Conservation (phyloP, 78 protist genomes). For the Dictyostelium purpureum region DNA sequence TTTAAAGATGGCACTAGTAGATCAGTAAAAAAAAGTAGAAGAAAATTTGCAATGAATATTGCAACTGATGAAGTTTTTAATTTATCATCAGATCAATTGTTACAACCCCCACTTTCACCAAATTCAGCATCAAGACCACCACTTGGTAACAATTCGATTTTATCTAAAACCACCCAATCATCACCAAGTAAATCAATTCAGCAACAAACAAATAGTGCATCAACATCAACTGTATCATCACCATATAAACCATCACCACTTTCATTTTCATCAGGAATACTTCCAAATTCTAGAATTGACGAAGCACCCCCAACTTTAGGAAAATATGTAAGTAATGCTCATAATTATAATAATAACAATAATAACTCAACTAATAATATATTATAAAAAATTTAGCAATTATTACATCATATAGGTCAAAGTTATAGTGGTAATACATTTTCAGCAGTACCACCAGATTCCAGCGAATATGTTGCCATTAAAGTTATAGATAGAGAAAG, state of each 20-base stretch:
- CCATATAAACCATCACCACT: conserved; percentile 21
- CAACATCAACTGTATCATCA: neutral
- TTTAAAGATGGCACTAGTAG: conserved; percentile 12
- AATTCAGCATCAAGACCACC: neutral
- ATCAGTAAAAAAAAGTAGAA: conserved; percentile 30
- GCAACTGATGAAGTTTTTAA: neutral
- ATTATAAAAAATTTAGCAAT: conserved; percentile 6
- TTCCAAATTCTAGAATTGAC: conserved; percentile 1
- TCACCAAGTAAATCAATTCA: neutral
- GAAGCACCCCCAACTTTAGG: conserved; percentile 39
- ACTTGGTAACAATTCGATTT: neutral
- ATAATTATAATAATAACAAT: neutral
- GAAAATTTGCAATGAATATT: conserved; percentile 57
- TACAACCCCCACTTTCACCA: neutral
- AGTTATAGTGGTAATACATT: conserved; percentile 70
- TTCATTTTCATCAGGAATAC: neutral
- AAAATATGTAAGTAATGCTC: conserved; percentile 44
- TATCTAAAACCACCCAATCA: neutral
- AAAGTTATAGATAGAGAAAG: conserved; percentile 42
- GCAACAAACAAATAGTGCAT: neutral
- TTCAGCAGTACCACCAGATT: conserved; percentile 58
- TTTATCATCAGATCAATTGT: neutral
- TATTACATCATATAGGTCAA: conserved; percentile 68
- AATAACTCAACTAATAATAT: neutral
- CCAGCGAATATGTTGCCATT: conserved; percentile 55